Evolutionary conservation across 306 rosid species (phyloP).

Genomic region (Ammopiptanthus mongolicus): DNA sequence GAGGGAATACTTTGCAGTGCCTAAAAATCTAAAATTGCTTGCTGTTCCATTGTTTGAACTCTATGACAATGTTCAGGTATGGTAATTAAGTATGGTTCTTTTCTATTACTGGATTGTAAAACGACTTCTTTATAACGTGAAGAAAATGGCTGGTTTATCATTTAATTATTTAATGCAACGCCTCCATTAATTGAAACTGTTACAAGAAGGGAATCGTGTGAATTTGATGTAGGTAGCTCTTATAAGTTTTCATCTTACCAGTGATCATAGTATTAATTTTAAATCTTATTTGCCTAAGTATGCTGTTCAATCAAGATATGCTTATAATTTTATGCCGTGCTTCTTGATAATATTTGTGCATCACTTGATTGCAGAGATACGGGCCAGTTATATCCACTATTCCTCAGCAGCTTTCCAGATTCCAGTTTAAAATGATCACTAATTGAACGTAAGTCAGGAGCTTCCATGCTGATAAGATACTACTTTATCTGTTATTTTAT

Average conservation of each 20-base stretch:
- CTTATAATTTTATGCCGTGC: neutral
- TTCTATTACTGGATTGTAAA: neutral
- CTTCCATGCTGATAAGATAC: neutral
- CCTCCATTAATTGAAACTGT: neutral
- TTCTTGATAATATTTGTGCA: conserved; percentile 6
- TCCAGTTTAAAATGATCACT: conserved; percentile 97
- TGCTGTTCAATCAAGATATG: neutral
- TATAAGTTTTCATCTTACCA: neutral
- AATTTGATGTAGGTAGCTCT: neutral
- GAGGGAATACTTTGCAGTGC: conserved; percentile 96
- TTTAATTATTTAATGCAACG: neutral
- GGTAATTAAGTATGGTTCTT: neutral
- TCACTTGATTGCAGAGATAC: conserved; percentile 66
- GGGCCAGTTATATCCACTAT: conserved; percentile 97
- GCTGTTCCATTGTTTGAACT: conserved; percentile 99
- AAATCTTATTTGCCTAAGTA: neutral
- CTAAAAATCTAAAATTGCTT: conserved; percentile 88
- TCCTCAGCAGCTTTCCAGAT: conserved; percentile 97
- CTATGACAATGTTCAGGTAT: conserved; percentile 98
- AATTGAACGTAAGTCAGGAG: conserved; percentile 33
- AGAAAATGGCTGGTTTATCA: neutral
- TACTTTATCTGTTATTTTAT: conserved; percentile 2
- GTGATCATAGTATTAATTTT: neutral
- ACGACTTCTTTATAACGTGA: neutral
- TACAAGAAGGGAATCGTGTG: neutral